A percentile compares a stretch with the other conserved stretches of the same genome.
Conservation (phyloP, 345 rosid species). For the Physaria fendleri region DNA sequence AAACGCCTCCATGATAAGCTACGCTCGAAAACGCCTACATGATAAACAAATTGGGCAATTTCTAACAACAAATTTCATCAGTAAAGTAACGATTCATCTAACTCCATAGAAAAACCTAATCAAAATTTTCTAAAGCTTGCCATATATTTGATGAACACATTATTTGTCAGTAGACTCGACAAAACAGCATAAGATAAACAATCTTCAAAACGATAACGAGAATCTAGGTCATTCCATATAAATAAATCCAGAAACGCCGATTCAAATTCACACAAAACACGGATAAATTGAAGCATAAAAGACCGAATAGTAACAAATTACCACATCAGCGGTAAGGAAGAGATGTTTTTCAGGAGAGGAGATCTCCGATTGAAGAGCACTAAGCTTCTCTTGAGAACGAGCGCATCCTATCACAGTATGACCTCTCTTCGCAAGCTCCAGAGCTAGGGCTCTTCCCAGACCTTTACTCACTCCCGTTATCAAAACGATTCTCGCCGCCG, state of each 20-base stretch:
- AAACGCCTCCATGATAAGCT: too few species aligned
- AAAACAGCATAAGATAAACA: neutral
- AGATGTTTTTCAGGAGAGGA: conserved; percentile 49
- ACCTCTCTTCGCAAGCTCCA: conserved; percentile 80
- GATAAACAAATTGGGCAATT: neutral
- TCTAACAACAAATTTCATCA: neutral
- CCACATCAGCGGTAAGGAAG: conserved; percentile 76
- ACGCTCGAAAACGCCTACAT: neutral
- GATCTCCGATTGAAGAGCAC: conserved; percentile 59
- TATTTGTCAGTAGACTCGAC: neutral
- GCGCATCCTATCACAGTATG: conserved; percentile 89
- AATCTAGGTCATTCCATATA: neutral
- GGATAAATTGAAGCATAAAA: neutral
- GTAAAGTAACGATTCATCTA: neutral
- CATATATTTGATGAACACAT: neutral
- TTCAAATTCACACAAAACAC: neutral
- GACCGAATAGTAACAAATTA: conserved; percentile 7
- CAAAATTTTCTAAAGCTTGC: neutral
- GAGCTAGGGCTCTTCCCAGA: conserved; percentile 78
- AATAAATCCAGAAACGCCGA: neutral
- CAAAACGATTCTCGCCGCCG: conserved; percentile 41
- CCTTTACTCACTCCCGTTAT: conserved; percentile 93
- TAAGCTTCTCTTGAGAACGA: conserved; percentile 70
- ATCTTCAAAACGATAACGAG: neutral
- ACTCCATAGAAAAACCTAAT: neutral